These are phyloP conservation scores for Botryococcus braunii DNA, from an alignment of 163 green algal genomes.

Conservation along the genomic window DNA sequence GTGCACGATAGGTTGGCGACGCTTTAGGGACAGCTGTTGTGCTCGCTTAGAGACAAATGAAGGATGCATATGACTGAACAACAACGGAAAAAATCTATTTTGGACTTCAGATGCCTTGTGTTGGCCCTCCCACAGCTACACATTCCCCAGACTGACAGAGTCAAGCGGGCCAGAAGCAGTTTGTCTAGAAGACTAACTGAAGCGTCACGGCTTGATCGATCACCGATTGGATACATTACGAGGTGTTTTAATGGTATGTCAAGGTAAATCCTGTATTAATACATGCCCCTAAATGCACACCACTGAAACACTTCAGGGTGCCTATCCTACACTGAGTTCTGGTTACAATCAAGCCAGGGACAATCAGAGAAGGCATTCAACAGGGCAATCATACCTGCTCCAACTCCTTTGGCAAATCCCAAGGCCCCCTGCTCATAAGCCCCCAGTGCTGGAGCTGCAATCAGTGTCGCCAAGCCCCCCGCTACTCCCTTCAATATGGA, in stretches of 20 bases:
- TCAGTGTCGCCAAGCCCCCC: conserved; percentile 44
- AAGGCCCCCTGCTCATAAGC: conserved; percentile 52
- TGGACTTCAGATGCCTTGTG: background rate
- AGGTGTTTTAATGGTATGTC: background rate
- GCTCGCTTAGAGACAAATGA: background rate
- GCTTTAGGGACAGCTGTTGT: background rate
- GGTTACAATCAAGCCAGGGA: conserved; percentile 11
- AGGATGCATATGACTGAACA: background rate
- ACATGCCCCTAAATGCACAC: background rate
- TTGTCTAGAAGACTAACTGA: no score
- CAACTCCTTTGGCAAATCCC: conserved; percentile 71
- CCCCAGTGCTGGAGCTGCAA: conserved; percentile 67
- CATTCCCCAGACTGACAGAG: no score
- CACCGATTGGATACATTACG: background rate
- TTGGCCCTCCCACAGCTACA: no score
- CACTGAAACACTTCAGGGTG: background rate
- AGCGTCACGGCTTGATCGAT: no score
- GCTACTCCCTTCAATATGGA: conserved; percentile 61
- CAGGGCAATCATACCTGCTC: background rate
- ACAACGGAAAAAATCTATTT: background rate
- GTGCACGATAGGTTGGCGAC: background rate
- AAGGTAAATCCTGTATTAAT: background rate
- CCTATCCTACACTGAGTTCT: conserved; percentile 2
- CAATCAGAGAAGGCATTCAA: background rate
- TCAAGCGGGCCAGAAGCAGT: no score